Base-by-base conservation (phyloP, 208 protist species). In the Trypanosomatidae sp. region DNA sequence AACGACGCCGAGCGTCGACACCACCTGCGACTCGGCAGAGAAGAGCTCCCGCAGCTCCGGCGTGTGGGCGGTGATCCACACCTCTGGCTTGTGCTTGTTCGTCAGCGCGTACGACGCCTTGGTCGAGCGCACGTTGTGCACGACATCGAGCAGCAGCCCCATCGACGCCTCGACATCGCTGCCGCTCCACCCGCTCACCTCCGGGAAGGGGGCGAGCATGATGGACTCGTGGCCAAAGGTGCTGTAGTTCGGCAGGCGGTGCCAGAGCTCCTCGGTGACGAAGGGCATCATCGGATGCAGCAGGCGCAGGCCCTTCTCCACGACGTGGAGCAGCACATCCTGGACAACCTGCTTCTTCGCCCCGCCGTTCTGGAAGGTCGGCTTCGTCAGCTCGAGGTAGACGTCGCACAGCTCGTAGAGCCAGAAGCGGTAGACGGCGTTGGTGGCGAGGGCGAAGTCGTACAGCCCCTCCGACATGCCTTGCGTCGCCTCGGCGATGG, bases 241-340 rank as follows among this genome's bases (percentile, higher is more conserved):
- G 68, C 56, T 74, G 78, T 89, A 93, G 80, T 96, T 84, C 10
- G 96, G 96, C 68, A 98, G 82, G 53, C 87, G 91, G 83, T 99
- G 98, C 95, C 98, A 99, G 1, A 99, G 77, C 81, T 99, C 99
- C 91, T 99, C 99, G n/a, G 99, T 99, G 44, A 99, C 74, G 79
- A 99, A 99, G 28, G 99, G 99, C 99, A 99, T 99, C 86, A 99
- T 98, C 46, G 99, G 99, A 80, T 99, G 98, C 2, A 99, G 83
- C 68, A 99, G 62, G 64, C 97, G 89, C 22, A 99, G 86, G 10
- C 82, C 95, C 65, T 77, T 77, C 75, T 99, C 98, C 12, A 99
- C 84, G 17, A 95, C 92, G 77, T 87, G 87, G 49, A 98, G 92
- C 13, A 99, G 83, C 58, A 96, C 92, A 47, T 98, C 86, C 82